A percentile compares a stretch with the other conserved stretches of the same genome.
These are phyloP conservation scores for Porcisia deanei DNA, from an alignment of 208 protist species.

Conservation along the genomic window DNA sequence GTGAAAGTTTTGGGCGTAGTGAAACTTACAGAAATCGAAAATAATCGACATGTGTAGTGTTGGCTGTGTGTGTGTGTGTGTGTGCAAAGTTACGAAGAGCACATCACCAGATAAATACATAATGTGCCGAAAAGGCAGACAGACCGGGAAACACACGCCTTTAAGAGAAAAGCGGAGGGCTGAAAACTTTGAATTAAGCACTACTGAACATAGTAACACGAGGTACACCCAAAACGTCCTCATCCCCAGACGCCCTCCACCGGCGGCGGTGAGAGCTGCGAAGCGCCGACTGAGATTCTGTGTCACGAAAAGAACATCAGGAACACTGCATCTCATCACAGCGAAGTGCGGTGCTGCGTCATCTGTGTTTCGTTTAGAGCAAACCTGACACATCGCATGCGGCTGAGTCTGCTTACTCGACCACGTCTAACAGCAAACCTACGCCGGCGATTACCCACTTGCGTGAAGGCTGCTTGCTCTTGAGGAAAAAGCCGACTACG, in stretches of 20 bases:
- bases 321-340: neutral
- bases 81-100: too few species aligned
- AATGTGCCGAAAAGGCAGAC: neutral
- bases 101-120: neutral
- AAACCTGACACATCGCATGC: neutral
- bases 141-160: neutral
- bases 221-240: neutral
- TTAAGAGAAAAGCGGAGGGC: neutral
- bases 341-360: neutral
- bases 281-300: neutral
- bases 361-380: neutral
- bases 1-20: neutral
- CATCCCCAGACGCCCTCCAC: neutral
- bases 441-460: slow-evolving; percentile 98
- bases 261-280: neutral
- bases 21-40: neutral
- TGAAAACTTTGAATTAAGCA: neutral
- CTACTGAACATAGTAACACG: neutral
- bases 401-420: slow-evolving; percentile 65
- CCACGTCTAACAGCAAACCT: slow-evolving; percentile 94
- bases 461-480: slow-evolving; percentile 92
- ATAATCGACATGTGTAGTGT: neutral
- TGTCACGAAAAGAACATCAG: neutral
- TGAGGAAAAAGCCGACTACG: slow-evolving; percentile 96
- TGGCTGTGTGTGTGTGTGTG: neutral